Percentiles rank a stretch among this genome's conserved stretches.
Conservation (phyloP, 306 rosid species). For the Crataegus laevigata region DNA sequence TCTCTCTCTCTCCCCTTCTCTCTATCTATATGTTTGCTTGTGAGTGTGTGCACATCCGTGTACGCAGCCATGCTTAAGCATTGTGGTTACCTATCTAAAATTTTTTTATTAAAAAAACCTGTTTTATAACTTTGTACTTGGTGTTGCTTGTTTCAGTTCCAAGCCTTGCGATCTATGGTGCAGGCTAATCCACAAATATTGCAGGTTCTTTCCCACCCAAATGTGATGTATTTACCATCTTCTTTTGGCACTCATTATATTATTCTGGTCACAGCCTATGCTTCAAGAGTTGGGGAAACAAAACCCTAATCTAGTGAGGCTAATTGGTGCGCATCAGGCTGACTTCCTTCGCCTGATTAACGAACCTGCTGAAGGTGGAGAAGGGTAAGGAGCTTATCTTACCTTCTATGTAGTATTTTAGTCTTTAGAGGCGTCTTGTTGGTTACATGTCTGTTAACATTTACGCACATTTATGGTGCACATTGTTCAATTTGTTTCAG, state of each 20-base stretch:
- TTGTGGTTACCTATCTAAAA: background rate
- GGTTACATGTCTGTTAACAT: background rate
- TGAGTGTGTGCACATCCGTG: background rate
- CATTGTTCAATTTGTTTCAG: conserved; percentile 28
- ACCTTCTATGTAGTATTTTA: background rate
- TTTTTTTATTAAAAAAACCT: too few species aligned
- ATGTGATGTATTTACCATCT: background rate
- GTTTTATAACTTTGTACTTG: background rate
- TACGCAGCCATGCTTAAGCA: background rate
- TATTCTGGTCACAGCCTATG: conserved; percentile 72
- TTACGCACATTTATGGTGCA: background rate
- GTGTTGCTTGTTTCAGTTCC: conserved; percentile 47
- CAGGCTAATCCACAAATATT: conserved; percentile 94
- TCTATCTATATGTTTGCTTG: background rate
- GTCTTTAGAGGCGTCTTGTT: background rate
- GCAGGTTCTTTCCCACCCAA: conserved; percentile 48
- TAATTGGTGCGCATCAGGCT: conserved; percentile 82
- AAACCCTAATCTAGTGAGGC: conserved; percentile 86
- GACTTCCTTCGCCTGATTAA: conserved; percentile 85
- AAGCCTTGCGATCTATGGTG: conserved; percentile 85
- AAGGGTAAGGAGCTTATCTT: conserved; percentile 54
- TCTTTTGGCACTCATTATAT: conserved; percentile 3
- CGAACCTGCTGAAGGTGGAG: conserved; percentile 83
- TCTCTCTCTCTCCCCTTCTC: too few species aligned
- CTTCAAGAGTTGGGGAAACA: conserved; percentile 96